Base-by-base conservation (phyloP, 2,329 filamentous ascomycete species). In the Monilinia laxa region DNA sequence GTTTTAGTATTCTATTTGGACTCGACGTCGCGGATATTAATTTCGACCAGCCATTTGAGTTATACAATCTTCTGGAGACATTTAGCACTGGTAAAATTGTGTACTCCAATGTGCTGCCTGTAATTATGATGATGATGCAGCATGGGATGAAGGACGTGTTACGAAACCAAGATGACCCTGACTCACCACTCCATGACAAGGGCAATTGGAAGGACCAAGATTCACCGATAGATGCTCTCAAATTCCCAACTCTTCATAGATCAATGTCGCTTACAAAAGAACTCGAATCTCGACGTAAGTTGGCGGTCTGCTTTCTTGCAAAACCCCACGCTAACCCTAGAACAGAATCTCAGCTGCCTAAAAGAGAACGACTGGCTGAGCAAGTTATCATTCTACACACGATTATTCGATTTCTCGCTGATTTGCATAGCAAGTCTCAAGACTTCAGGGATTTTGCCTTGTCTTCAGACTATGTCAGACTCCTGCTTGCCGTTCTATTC, bases 1-100 rank as follows among this genome's bases (percentile, higher is more conserved):
- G 91, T 75, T 91, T 99, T 77, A 89, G 91, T 64, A 90, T 98
- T 28, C 79, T 99, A 2, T 97, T 99, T 74, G 93, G 91, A 0
- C 84, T 87, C 53, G 93, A 97, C 74, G 86, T 96, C 56, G 88
- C 87, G 2, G 86, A 86, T 59, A 85, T 93, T 71, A 85, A 93
- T 73, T 86, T 93, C 71, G 86, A 91, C 62, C 84, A 86, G 70
- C 83, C 88, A 35, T 90, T 97, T 72, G 90, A 94, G 71, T 83
- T 91, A 23, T 89, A 87, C 71, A 89, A 85, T 68, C 82, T 99
- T 1, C 78, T 93, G 5, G 87, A 93, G 56, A 83, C 89, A 0
- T 96, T 98, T 74, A 85, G 84, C 57, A 86, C 83, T 65, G 81
- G 85, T 64, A 87, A 85, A 53, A 85, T 97, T 20, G 82, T 85